Evolutionary conservation across 2,329 filamentous ascomycete species (phyloP), one percentile per base, ranked within the genome.

Genomic region (Monosporascus ibericus): DNA sequence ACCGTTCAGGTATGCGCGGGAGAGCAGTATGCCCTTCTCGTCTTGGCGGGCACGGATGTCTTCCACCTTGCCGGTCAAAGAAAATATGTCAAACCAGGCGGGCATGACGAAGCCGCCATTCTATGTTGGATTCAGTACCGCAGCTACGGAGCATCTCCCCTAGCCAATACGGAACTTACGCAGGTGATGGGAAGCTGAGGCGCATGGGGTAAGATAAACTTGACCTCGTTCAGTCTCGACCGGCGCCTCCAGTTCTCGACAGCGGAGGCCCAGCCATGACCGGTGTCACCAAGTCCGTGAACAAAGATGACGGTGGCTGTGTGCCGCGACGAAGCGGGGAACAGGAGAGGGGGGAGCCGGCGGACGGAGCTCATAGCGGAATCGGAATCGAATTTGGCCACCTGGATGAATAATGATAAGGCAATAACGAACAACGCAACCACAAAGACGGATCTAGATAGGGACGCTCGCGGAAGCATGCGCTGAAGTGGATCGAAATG

Each of bases 301-400:
- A 89, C 80, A 72, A 96, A 91, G 64, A 99, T 97, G 63, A 97
- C 87, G 3, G 92, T 96, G 24, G 91, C 91, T 38, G 94, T 96
- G 73, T 97, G 94, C 66, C 83, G 63, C 25, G 60, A 58, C 37
- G 56, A 55, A 8, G 66, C 61, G 27, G 61, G 56, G 55, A 67
- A 65, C 17, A 66, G 46, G n/a, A 68, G 54, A 44, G 66, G 65
- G 46, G 56, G 61, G 38, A 61, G 53, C 53, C 60, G 58, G 55
- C 58, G 54, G 48, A 63, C 55, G 44, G 62, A 52, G 58, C 63
- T 65, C 47, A 55, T 59, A 42, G 48, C 47, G 44, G 60, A 42
- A 50, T 57, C 47, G 17, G 55, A 53, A 24, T 47, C 40, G 27
- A 44, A 44, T n/a, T 27, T 22, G 22, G 18, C 15, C 24, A n/a